Evolutionary conservation across 169 alveolate genomes (phyloP).

Genomic region (Eimeria necatrix): DNA sequence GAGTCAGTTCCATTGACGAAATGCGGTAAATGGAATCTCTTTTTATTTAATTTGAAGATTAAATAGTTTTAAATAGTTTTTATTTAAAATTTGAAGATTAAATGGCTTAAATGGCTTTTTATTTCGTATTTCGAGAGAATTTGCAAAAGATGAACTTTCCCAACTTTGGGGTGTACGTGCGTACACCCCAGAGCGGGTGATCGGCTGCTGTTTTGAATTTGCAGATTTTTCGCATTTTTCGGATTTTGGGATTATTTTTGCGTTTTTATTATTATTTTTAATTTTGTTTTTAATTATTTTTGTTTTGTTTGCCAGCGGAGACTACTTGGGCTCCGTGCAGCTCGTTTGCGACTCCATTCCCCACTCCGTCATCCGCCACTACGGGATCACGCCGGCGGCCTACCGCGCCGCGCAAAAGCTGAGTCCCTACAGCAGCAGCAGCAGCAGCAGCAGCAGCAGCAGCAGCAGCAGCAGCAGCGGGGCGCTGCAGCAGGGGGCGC

Average conservation of each 20-base stretch:
- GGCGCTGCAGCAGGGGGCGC: not conserved
- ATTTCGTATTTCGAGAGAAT: no score
- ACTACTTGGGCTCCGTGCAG: slow-evolving; percentile 95
- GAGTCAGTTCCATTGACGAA: slow-evolving; percentile 98
- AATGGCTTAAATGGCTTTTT: no score
- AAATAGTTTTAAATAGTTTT: no score
- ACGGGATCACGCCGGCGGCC: slow-evolving; percentile 45
- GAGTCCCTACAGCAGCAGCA: not conserved
- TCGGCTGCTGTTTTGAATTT: not conserved
- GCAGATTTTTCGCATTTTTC: no score
- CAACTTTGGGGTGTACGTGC: no score
- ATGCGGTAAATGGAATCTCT: slow-evolving; percentile 89
- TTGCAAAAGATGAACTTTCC: no score
- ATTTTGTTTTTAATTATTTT: not conserved
- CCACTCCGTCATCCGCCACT: slow-evolving; percentile 87
- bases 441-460: not conserved
- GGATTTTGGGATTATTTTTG: not conserved
- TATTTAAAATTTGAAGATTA: no score
- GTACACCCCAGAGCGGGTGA: no score
- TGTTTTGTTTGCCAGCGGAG: slow-evolving; percentile 88
- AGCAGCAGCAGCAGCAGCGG: not conserved
- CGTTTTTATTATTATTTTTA: not conserved
- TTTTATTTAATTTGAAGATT: no score
- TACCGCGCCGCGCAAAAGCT: slow-evolving; percentile 4
- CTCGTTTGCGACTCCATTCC: slow-evolving; percentile 96